Evolutionary conservation across 1,284 basidiomycete genomes (phyloP).

Genomic region (Ustilago vetiveriae): DNA sequence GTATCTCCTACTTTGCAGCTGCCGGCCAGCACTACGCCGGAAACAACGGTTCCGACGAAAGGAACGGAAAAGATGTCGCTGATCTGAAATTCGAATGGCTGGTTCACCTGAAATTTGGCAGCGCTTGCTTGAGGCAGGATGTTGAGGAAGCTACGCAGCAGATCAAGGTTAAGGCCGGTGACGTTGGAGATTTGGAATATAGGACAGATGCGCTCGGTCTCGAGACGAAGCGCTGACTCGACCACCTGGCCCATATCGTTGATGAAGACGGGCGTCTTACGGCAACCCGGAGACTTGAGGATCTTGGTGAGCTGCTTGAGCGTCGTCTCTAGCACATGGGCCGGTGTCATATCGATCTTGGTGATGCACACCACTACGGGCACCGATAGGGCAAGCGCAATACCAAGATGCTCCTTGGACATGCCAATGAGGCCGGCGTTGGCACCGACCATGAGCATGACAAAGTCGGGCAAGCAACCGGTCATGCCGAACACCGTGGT

Average conservation of each 20-base stretch:
- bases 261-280: conserved; percentile 63
- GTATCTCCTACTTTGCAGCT: conserved; percentile 71
- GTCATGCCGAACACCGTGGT: conserved; percentile 95
- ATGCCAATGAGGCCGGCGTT: conserved; percentile 95
- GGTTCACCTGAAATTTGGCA: conserved; percentile 69
- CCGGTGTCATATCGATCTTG: conserved; percentile 98
- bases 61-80: conserved; percentile 75
- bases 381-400: conserved; percentile 89
- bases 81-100: conserved; percentile 80
- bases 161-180: conserved; percentile 87
- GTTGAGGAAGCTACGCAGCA: conserved; percentile 69
- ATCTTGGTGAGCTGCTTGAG: conserved; percentile 93
- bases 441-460: conserved; percentile 92
- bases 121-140: conserved; percentile 59
- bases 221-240: conserved; percentile 58
- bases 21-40: conserved; percentile 78
- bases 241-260: conserved; percentile 49
- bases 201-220: conserved; percentile 76
- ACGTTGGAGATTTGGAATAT: conserved; percentile 95
- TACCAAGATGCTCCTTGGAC: conserved; percentile 92
- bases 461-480: conserved; percentile 92
- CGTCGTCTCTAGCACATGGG: conserved; percentile 87
- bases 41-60: conserved; percentile 93
- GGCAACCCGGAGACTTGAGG: conserved; percentile 88
- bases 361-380: conserved; percentile 94